Evolutionary conservation across 495 filamentous ascomycete genomes (phyloP).

Genomic region (Talaromyces ruber): DNA sequence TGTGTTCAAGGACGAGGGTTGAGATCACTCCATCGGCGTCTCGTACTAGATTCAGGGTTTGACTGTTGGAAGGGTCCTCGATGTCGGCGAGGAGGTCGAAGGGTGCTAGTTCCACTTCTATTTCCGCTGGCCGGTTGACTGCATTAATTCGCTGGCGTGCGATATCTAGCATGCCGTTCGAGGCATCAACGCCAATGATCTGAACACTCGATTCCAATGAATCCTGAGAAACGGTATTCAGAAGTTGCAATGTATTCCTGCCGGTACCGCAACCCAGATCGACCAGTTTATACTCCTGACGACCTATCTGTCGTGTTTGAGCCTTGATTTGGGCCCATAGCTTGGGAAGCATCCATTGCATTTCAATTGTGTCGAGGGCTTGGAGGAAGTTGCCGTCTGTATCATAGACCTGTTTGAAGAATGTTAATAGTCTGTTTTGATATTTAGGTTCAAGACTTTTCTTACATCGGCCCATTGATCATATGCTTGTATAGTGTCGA

Average conservation of each 20-base stretch:
- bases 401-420: conserved; percentile 50
- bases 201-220: conserved; percentile 8
- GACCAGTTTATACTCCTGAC: conserved; percentile 21
- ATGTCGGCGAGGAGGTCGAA: conserved; percentile 24
- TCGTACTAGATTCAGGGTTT: not conserved
- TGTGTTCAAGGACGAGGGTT: conserved; percentile 64
- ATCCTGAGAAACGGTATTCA: conserved; percentile 15
- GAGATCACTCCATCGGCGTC: conserved; percentile 43
- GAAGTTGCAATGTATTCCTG: conserved; percentile 54
- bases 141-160: conserved; percentile 26
- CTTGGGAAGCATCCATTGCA: conserved; percentile 42
- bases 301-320: conserved; percentile 5
- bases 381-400: conserved; percentile 69
- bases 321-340: conserved; percentile 33
- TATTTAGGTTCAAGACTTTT: conserved; percentile 6
- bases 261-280: conserved; percentile 67
- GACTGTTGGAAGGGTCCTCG: conserved; percentile 5
- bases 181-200: conserved; percentile 43
- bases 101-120: conserved; percentile 9
- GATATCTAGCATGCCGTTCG: conserved; percentile 45
- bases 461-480: conserved; percentile 34
- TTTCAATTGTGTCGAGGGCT: conserved; percentile 53
- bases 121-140: not conserved
- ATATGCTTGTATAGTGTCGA: conserved; percentile 33
- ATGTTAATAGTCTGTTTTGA: not conserved